Conservation (phyloP, 2,329 filamentous ascomycete species). For the Diplodia seriata region DNA sequence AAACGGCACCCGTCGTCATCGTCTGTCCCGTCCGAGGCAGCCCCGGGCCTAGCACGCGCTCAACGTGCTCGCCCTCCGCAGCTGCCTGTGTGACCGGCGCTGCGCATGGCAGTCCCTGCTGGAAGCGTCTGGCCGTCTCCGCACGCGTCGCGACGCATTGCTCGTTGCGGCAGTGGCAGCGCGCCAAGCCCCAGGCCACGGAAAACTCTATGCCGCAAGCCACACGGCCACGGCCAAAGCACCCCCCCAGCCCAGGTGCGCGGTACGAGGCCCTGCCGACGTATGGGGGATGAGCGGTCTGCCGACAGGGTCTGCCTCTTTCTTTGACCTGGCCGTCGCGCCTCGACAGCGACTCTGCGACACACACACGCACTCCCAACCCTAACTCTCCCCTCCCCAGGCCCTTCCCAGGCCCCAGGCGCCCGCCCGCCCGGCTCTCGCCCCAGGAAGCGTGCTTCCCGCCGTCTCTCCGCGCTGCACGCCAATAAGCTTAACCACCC, state of each 20-base stretch:
- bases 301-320: constrained; percentile 12
- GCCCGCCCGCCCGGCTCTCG: not conserved
- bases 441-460: not conserved
- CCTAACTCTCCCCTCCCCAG: not conserved
- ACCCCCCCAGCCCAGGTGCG: constrained; percentile 21
- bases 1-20: constrained; percentile 20
- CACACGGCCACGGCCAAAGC: constrained; percentile 23
- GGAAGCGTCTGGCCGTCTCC: not conserved
- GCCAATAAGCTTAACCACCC: constrained; percentile 24
- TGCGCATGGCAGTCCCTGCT: constrained; percentile 8
- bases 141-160: not conserved
- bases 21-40: constrained; percentile 8
- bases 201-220: constrained; percentile 28
- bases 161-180: not conserved
- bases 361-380: not conserved
- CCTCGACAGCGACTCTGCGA: not conserved
- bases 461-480: not conserved
- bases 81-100: not conserved
- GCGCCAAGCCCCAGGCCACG: constrained; percentile 6
- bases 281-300: constrained; percentile 29
- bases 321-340: constrained; percentile 9
- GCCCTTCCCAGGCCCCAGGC: not conserved
- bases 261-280: constrained; percentile 14
- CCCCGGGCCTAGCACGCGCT: not conserved
- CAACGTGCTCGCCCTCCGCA: not conserved